Percentiles rank a stretch among this genome's conserved stretches.
phyloP scores from a whole-genome alignment of 208 protist genomes.

The Porcisia hertigi region DNA sequence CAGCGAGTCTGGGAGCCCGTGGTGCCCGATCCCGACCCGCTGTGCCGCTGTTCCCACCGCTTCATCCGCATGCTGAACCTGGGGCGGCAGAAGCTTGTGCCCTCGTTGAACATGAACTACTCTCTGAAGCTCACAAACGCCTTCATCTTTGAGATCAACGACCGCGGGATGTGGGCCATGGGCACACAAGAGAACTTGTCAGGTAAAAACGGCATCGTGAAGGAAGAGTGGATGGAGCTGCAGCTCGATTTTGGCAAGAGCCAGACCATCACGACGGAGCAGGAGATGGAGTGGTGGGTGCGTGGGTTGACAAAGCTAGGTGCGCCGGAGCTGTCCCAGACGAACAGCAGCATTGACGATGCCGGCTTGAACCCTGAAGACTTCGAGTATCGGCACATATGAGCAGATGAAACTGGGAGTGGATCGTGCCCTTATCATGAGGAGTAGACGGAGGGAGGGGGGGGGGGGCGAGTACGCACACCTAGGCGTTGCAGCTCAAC shows the following conservation, averaged over 20 bases:
- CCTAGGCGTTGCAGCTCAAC: background rate
- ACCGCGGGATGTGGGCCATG: slow-evolving; percentile 82
- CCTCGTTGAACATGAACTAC: slow-evolving; percentile 91
- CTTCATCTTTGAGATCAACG: slow-evolving; percentile 84
- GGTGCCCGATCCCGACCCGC: slow-evolving; percentile 66
- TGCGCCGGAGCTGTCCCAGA: slow-evolving; percentile 80
- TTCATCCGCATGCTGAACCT: slow-evolving; percentile 88
- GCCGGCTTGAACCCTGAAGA: slow-evolving; percentile 78
- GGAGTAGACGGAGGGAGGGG: no score
- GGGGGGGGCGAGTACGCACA: no score
- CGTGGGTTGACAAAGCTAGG: slow-evolving; percentile 81
- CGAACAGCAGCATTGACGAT: slow-evolving; percentile 81
- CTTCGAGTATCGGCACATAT: slow-evolving; percentile 86
- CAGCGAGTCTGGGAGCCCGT: slow-evolving; percentile 84
- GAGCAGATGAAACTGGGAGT: background rate
- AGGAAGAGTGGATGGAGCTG: slow-evolving; percentile 84
- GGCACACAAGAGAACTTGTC: slow-evolving; percentile 83
- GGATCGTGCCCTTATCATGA: no score
- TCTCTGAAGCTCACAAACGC: slow-evolving; percentile 85
- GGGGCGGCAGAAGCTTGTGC: slow-evolving; percentile 80
- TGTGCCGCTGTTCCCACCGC: slow-evolving; percentile 71
- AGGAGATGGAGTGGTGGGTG: slow-evolving; percentile 93
- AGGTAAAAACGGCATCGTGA: slow-evolving; percentile 47
- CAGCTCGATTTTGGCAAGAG: slow-evolving; percentile 83
- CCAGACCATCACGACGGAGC: slow-evolving; percentile 79